Percentiles rank a stretch among this genome's conserved stretches.
Conservation (phyloP, 169 alveolate genomes). For the Theileria orientalis region DNA sequence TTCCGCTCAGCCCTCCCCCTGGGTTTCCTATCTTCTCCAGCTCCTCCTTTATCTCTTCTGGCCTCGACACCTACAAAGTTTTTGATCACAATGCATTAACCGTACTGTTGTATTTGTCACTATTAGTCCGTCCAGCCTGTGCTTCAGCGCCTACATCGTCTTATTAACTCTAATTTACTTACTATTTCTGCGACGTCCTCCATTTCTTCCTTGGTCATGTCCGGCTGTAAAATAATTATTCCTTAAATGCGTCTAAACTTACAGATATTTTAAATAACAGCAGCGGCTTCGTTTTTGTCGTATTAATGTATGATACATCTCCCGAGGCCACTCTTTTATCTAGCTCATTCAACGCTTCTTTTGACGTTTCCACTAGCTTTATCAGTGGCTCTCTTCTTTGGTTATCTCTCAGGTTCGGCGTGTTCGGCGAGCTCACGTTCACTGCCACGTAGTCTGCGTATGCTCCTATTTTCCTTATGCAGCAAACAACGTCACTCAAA, state of each 20-base stretch:
- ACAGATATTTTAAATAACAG: conserved; percentile 59
- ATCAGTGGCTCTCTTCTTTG: conserved; percentile 70
- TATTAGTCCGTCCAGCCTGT: conserved; percentile 78
- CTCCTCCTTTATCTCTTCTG: conserved; percentile 18
- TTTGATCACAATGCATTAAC: neutral
- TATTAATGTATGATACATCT: conserved; percentile 22
- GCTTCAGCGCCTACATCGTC: conserved; percentile 63
- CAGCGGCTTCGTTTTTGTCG: conserved; percentile 51
- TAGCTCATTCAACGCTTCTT: conserved; percentile 60
- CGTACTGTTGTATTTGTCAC: conserved; percentile 83
- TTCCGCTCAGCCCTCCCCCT: conserved; percentile 84
- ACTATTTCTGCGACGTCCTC: conserved; percentile 80
- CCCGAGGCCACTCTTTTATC: conserved; percentile 5
- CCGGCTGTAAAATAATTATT: conserved; percentile 62
- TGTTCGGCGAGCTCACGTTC: conserved; percentile 84
- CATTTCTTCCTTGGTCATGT: conserved; percentile 71
- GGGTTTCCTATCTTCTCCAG: conserved; percentile 25
- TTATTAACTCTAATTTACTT: neutral
- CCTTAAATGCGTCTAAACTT: neutral
- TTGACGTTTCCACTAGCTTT: conserved; percentile 64
- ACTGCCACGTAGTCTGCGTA: conserved; percentile 81
- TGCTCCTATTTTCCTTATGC: conserved; percentile 69
- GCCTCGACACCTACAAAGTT: conserved; percentile 21
- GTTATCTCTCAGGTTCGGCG: conserved; percentile 80
- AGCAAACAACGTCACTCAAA: conserved; percentile 65